Base-by-base conservation (phyloP, 2,329 filamentous ascomycete species). In the Tolypocladium guangdongense region DNA sequence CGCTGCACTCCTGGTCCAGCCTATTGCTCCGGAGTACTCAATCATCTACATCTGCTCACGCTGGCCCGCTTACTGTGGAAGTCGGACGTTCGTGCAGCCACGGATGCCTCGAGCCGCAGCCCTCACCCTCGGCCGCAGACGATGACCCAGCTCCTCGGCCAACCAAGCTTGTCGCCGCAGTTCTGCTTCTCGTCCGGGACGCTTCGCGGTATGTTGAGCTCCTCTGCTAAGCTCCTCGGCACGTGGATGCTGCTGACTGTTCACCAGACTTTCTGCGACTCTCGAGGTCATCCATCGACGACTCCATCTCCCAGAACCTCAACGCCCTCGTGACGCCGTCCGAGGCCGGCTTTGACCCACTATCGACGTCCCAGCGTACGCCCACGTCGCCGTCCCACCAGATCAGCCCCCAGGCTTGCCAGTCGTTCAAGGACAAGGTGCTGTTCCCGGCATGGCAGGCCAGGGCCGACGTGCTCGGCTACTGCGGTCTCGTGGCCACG, bases 221-320 rank as follows among this genome's bases (percentile, higher is more conserved):
- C 41, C 27, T 52, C 8, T 3, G 16, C 3, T 45, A 30, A 36
- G 30, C 30, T 4, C 30, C 30, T 7, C 2, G 30, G 18, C 30
- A 32, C 5, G 8, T 20, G 18, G 24, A 24, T 4, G 41, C 12
- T 10, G 27, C 27, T 47, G 2, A 47, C 27, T 20, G 8, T 12
- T 16, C 32, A 27, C 27, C 64, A 96, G 93, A 96, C 68, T 99
- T 99, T 68, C 80, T 99, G 24, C 87, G 90, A 39, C 71, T 93
- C 59, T 96, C 92, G 11, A 84, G 93, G 58, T 78, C 82, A 51
- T 82, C 87, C 49, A 86, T 96, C 64, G 93, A 99, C 71, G 93
- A 99, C 71, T 90, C 88, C 46, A 97, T 99, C 64, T 83, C 84
- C 1, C 91, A 96, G 65, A 92, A 95, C 63, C 82, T 99, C 56